Conservation (phyloP, 345 rosid species). For the Syzygium aqueum region DNA sequence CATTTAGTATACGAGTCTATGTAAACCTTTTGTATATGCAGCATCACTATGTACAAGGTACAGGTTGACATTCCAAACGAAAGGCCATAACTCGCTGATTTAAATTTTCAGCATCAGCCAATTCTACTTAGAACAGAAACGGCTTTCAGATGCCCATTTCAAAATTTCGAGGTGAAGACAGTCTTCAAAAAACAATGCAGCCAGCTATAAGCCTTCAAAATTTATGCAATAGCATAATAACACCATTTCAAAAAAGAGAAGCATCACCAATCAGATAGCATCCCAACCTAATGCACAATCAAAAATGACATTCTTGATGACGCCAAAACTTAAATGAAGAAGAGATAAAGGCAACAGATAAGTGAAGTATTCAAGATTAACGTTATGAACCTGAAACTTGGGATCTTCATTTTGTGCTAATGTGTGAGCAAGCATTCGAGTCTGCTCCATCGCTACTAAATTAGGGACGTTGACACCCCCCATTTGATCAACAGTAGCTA, state of each 20-base stretch:
- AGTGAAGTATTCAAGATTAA: neutral
- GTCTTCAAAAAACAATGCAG: neutral
- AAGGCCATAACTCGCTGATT: neutral
- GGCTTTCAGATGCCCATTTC: neutral
- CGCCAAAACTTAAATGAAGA: neutral
- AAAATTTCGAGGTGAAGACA: neutral
- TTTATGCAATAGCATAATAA: neutral
- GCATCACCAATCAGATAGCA: neutral
- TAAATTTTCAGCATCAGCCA: neutral
- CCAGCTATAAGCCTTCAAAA: neutral
- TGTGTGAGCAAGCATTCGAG: slow-evolving; percentile 91
- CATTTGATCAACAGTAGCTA: slow-evolving; percentile 53
- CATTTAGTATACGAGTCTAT: neutral
- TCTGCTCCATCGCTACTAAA: slow-evolving; percentile 94
- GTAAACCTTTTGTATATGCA: neutral
- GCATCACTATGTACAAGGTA: neutral
- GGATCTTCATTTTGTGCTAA: slow-evolving; percentile 86
- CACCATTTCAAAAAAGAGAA: neutral
- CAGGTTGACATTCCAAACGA: neutral
- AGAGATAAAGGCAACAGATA: neutral
- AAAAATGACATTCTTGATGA: neutral
- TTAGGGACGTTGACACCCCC: slow-evolving; percentile 50
- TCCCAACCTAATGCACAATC: neutral
- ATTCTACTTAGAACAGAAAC: neutral
- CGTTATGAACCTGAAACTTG: slow-evolving; percentile 71